Percentiles rank a stretch among this genome's conserved stretches.
Evolutionary conservation across 768 basidiomycete species (phyloP).

Genomic region (Lactifluus volemus): DNA sequence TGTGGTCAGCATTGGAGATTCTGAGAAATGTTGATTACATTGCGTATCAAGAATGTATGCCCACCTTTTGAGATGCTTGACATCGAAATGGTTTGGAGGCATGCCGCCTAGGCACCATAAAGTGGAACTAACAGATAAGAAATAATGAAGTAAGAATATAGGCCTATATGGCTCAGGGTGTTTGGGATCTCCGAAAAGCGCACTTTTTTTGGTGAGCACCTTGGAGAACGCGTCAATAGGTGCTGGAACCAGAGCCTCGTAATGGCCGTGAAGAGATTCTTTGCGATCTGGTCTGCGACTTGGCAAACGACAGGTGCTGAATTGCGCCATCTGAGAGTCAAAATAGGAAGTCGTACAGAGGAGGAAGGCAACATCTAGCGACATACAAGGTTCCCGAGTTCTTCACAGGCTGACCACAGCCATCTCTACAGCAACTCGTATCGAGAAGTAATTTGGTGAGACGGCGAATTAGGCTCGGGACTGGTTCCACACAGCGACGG

Average conservation of each 20-base stretch:
- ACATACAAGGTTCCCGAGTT: too few species aligned
- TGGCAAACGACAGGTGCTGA: constrained; percentile 95
- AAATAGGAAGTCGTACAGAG: too few species aligned
- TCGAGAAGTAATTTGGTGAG: too few species aligned
- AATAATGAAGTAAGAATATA: neutral
- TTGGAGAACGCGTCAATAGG: too few species aligned
- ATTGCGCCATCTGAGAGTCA: constrained; percentile 70
- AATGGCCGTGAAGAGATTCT: constrained; percentile 71
- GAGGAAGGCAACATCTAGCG: too few species aligned
- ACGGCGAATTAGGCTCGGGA: too few species aligned
- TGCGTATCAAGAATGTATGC: constrained; percentile 39
- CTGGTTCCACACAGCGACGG: too few species aligned
- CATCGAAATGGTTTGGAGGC: constrained; percentile 37
- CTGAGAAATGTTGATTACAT: constrained; percentile 26
- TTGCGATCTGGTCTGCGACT: constrained; percentile 91
- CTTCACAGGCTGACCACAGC: too few species aligned
- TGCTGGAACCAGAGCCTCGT: constrained; percentile 30
- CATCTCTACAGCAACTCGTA: too few species aligned
- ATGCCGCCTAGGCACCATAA: constrained; percentile 35
- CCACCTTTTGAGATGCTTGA: constrained; percentile 30
- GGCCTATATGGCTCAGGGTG: neutral
- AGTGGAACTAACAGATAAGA: constrained; percentile 37
- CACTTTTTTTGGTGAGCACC: too few species aligned
- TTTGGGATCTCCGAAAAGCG: too few species aligned
- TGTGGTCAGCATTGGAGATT: neutral